These are phyloP conservation scores for Xylariaceae sp. DNA, from an alignment of 2,329 filamentous ascomycete species.

Conservation along the genomic window DNA sequence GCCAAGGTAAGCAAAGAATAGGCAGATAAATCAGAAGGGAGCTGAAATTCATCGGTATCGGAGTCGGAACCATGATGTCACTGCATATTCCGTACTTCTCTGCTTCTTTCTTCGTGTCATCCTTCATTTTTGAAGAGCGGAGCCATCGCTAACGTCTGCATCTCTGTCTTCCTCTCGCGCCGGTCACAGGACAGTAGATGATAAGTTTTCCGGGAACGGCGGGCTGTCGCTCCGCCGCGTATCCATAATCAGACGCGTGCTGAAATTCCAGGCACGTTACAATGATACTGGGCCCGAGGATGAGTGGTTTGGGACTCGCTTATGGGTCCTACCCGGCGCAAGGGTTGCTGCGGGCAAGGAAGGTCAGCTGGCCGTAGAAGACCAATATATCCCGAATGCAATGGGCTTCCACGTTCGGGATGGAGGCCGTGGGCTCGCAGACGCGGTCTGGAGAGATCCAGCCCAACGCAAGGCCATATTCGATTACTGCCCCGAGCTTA, in stretches of 20 bases:
- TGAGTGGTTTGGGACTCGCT: conserved; percentile 49
- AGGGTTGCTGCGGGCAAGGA: conserved; percentile 40
- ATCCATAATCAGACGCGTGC: conserved; percentile 44
- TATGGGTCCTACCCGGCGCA: conserved; percentile 44
- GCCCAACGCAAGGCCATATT: conserved; percentile 43
- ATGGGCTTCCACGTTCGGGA: conserved; percentile 51
- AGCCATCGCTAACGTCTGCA: background rate
- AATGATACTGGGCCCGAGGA: conserved; percentile 50
- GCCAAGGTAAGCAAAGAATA: conserved; percentile 35
- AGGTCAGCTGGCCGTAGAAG: conserved; percentile 45
- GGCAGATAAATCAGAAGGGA: conserved; percentile 11
- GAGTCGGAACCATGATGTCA: background rate
- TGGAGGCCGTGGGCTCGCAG: conserved; percentile 38
- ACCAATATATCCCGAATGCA: conserved; percentile 43
- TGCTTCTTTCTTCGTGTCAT: background rate
- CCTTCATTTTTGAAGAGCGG: background rate
- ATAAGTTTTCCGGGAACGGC: conserved; percentile 47
- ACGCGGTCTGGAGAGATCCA: conserved; percentile 43
- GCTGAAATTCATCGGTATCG: background rate
- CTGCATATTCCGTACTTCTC: background rate
- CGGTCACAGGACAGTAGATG: conserved; percentile 33
- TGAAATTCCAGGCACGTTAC: conserved; percentile 45
- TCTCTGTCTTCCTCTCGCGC: background rate
- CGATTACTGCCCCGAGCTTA: conserved; percentile 52
- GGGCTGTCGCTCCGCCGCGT: conserved; percentile 51